Evolutionary conservation across 73 alveolate species (phyloP).

Genomic region (Symbiodinium natans): DNA sequence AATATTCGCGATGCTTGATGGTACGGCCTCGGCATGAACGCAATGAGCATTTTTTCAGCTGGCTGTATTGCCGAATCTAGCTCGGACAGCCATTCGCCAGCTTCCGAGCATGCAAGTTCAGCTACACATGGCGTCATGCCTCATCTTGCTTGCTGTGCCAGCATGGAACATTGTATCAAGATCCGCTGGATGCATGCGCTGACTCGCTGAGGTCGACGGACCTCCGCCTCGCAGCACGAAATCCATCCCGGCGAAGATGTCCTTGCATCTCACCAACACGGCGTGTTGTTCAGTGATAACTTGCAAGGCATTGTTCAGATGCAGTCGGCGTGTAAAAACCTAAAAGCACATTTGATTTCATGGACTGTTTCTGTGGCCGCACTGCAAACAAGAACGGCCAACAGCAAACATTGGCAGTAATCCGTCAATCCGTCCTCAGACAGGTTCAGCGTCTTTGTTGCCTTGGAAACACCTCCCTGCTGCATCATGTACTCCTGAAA

Average conservation of each 20-base stretch:
- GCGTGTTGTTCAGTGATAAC: no score
- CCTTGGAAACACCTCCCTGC: constrained; percentile 84
- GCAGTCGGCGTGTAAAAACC: no score
- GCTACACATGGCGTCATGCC: background rate
- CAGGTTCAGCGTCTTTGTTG: constrained; percentile 62
- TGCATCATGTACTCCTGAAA: constrained; percentile 83
- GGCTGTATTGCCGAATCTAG: no score
- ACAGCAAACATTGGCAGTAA: no score
- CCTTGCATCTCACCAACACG: background rate
- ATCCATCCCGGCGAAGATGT: constrained; percentile 79
- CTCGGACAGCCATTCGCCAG: background rate
- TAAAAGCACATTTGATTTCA: no score
- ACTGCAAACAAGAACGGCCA: no score
- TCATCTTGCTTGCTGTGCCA: background rate
- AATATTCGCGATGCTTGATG: constrained; percentile 87
- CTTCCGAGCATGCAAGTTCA: background rate
- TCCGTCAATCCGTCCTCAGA: constrained; percentile 16
- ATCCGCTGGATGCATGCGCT: no score
- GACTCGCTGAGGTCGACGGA: no score
- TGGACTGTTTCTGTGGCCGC: no score
- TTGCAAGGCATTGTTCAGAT: no score
- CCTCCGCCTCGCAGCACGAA: constrained; percentile 86
- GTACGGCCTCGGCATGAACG: constrained; percentile 28
- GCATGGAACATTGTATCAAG: background rate
- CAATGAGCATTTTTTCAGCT: no score